Conservation (phyloP, 345 rosid species). For the Turritis glabra region DNA sequence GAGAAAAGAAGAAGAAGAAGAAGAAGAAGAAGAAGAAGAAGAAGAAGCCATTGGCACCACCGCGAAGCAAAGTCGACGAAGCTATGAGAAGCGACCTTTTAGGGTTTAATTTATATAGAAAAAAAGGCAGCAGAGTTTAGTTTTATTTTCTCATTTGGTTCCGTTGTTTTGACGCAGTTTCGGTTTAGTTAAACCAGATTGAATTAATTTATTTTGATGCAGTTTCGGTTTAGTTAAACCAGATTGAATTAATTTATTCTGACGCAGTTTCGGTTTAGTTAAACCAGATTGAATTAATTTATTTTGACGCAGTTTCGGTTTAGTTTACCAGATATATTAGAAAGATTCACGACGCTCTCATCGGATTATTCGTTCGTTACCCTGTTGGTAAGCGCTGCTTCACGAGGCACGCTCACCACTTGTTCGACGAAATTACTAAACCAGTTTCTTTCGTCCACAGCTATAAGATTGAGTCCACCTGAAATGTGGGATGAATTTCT, state of each 20-base stretch:
- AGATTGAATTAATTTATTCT: not conserved
- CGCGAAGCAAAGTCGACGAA: not conserved
- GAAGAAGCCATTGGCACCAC: conserved; percentile 25
- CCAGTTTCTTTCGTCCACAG: not conserved
- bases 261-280: conserved; percentile 11
- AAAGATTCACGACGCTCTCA: too few relatives aligned
- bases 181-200: not conserved
- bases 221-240: conserved; percentile 5
- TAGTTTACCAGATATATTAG: not conserved
- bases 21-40: not conserved
- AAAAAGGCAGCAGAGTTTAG: not conserved
- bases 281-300: not conserved
- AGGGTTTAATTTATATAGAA: not conserved
- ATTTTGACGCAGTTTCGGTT: conserved; percentile 9
- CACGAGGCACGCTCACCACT: not conserved
- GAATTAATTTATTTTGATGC: not conserved
- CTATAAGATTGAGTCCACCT: not conserved
- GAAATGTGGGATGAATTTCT: not conserved
- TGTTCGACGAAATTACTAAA: conserved; percentile 13
- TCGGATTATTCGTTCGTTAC: not conserved
- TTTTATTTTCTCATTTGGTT: not conserved
- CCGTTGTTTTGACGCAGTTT: not conserved
- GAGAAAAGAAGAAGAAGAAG: not conserved
- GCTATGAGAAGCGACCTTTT: conserved; percentile 1
- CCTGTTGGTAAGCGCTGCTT: too few relatives aligned